Evolutionary conservation across 2,329 filamentous ascomycete species (phyloP).

Genomic region (Alternaria viburni): DNA sequence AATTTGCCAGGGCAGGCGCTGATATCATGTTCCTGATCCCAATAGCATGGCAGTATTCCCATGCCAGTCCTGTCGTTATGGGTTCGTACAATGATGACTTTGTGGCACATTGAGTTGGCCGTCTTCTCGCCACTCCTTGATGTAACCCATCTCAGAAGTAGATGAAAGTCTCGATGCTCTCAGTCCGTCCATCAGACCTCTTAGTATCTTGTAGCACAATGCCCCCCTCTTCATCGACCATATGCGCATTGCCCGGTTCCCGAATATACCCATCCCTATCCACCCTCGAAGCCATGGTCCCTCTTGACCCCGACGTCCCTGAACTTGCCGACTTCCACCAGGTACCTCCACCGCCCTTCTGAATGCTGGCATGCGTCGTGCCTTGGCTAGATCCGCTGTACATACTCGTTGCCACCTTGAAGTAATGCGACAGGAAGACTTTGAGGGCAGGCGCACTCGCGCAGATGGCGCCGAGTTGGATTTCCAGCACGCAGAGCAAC

Average conservation of each 20-base stretch:
- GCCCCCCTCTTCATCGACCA: background rate
- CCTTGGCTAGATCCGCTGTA: background rate
- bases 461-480: constrained; percentile 25
- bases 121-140: background rate
- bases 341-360: background rate
- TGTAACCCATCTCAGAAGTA: background rate
- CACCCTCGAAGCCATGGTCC: background rate
- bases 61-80: background rate
- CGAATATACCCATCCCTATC: background rate
- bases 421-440: constrained; percentile 20
- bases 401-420: background rate
- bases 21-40: background rate
- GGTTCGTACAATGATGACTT: background rate
- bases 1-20: background rate
- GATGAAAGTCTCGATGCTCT: background rate
- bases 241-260: background rate
- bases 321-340: background rate
- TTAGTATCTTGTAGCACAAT: background rate
- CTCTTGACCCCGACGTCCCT: background rate
- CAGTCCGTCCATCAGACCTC: background rate
- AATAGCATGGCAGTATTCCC: background rate
- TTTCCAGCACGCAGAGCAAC: constrained; percentile 19
- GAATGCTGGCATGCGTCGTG: background rate
- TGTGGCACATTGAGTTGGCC: background rate
- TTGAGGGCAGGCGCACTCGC: constrained; percentile 25